Conservation (phyloP, 2,329 filamentous ascomycete species). For the Lithohypha guttulata region DNA sequence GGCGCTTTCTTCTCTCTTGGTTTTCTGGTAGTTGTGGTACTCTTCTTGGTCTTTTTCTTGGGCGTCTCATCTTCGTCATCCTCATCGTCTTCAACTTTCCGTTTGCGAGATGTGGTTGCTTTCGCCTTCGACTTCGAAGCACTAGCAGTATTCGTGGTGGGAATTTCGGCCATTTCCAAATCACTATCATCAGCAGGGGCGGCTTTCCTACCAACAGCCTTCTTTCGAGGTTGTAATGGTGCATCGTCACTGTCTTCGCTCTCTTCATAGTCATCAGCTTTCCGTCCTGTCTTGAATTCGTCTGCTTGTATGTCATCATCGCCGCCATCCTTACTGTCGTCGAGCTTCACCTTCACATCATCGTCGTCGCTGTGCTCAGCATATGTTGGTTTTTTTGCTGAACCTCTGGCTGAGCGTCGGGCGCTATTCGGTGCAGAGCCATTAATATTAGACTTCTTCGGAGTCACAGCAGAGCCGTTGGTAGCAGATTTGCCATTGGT, state of each 20-base stretch:
- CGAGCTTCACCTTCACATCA: conserved; percentile 49
- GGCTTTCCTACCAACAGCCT: conserved; percentile 14
- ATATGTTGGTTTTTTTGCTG: conserved; percentile 26
- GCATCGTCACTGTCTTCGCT: conserved; percentile 42
- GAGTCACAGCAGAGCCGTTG: conserved; percentile 14
- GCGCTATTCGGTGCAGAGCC: conserved; percentile 21
- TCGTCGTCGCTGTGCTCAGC: conserved; percentile 37
- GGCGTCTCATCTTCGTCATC: conserved; percentile 40
- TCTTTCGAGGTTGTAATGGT: conserved; percentile 27
- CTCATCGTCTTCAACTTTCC: conserved; percentile 24
- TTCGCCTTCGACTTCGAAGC: conserved; percentile 49
- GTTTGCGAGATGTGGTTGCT: conserved; percentile 39
- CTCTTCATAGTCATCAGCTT: conserved; percentile 63
- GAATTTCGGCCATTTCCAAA: conserved; percentile 17
- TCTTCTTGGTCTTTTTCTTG: conserved; percentile 34
- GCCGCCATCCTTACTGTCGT: conserved; percentile 56
- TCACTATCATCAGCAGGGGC: conserved; percentile 25
- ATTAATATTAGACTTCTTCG: conserved; percentile 27
- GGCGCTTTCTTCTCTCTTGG: conserved; percentile 56
- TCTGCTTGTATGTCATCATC: conserved; percentile 79
- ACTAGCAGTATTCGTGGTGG: conserved; percentile 24
- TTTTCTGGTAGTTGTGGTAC: conserved; percentile 34
- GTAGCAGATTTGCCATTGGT: conserved; percentile 26
- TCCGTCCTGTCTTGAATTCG: conserved; percentile 54
- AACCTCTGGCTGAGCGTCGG: conserved; percentile 23